Evolutionary conservation across 2,329 filamentous ascomycete species (phyloP).

Genomic region (Mycogone perniciosa): DNA sequence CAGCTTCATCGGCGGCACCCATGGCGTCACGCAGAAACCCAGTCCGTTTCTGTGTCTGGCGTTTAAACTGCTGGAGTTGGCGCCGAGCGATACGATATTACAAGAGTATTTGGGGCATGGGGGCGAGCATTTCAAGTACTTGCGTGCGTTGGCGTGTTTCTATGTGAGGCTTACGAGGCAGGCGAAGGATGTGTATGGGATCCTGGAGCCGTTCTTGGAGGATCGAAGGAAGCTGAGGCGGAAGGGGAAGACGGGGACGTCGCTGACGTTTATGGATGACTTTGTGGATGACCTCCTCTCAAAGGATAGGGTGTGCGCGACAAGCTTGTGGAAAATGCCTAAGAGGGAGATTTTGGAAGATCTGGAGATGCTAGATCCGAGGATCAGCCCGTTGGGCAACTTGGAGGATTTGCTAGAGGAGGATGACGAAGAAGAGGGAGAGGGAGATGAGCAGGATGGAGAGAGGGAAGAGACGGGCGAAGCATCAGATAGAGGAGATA

Average conservation of each 20-base stretch:
- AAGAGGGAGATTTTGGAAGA: slow-evolving; percentile 79
- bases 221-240: slow-evolving; percentile 80
- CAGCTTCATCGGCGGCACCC: slow-evolving; percentile 79
- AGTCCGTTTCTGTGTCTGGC: slow-evolving; percentile 89
- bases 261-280: slow-evolving; percentile 76
- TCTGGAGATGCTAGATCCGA: slow-evolving; percentile 76
- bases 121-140: slow-evolving; percentile 74
- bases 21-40: slow-evolving; percentile 76
- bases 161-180: slow-evolving; percentile 86
- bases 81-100: slow-evolving; percentile 71
- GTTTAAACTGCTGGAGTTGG: slow-evolving; percentile 89
- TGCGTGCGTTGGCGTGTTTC: slow-evolving; percentile 83
- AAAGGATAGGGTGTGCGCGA: slow-evolving; percentile 86
- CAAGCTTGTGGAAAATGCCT: slow-evolving; percentile 87
- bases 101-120: slow-evolving; percentile 72
- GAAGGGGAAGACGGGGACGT: slow-evolving; percentile 66
- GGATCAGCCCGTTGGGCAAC: slow-evolving; percentile 76
- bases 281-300: slow-evolving; percentile 89
- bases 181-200: slow-evolving; percentile 71
- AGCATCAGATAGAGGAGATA: slow-evolving; percentile 27
- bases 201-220: slow-evolving; percentile 74
- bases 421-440: slow-evolving; percentile 40
- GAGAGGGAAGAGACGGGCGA: slow-evolving; percentile 37
- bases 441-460: slow-evolving; percentile 23
- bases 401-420: slow-evolving; percentile 65